Percentiles rank a stretch among this genome's conserved stretches.
phyloP scores from a whole-genome alignment of 1,139 yeast species.

The Pichia norvegensis region DNA sequence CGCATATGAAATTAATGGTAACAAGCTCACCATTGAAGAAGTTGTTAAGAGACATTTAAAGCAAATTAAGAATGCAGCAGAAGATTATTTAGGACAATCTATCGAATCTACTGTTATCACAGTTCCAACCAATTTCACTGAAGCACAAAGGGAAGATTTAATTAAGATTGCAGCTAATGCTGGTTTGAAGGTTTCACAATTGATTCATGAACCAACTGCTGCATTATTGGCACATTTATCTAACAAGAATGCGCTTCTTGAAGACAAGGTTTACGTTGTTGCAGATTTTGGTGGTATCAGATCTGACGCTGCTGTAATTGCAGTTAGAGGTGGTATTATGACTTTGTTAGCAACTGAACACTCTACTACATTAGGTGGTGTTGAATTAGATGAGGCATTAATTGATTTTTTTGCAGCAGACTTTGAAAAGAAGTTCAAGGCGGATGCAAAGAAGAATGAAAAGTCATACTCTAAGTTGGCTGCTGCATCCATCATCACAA shows the following conservation, averaged over 20 bases:
- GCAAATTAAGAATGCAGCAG: conserved; percentile 82
- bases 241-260: conserved; percentile 43
- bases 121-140: conserved; percentile 84
- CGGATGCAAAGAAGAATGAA: conserved; percentile 72
- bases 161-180: conserved; percentile 57
- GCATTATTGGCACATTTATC: conserved; percentile 75
- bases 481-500: conserved; percentile 76
- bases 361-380: conserved; percentile 82
- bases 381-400: conserved; percentile 69
- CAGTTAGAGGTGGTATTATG: conserved; percentile 89
- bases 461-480: conserved; percentile 85
- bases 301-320: conserved; percentile 90
- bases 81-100: conserved; percentile 77
- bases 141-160: conserved; percentile 61
- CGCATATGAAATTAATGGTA: conserved; percentile 53
- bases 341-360: conserved; percentile 85
- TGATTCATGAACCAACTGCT: conserved; percentile 88
- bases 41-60: conserved; percentile 76
- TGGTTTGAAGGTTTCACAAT: conserved; percentile 75
- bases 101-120: conserved; percentile 83
- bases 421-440: conserved; percentile 79
- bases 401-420: conserved; percentile 85
- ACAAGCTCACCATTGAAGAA: conserved; percentile 58
- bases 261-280: conserved; percentile 81
- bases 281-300: conserved; percentile 97